Conservation (phyloP, 1,139 yeast species). For the Nakaseomyces delphensis region DNA sequence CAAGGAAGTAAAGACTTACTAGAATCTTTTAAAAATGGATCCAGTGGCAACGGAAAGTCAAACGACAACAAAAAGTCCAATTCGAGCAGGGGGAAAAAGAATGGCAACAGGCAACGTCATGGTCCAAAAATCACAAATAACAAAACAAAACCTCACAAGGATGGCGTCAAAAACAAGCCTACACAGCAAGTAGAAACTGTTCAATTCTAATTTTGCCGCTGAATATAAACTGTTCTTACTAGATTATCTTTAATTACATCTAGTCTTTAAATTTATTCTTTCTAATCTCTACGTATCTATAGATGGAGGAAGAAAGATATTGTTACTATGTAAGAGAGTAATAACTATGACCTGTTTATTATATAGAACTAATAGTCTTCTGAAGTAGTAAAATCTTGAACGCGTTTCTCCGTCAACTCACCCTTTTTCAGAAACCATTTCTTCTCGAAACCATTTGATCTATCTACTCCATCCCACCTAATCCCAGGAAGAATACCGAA, state of each 20-base stretch:
- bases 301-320: no score
- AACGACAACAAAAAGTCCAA: not conserved
- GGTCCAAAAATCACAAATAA: not conserved
- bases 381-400: not conserved
- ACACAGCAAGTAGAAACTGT: no score
- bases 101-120: not conserved
- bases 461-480: conserved; percentile 89
- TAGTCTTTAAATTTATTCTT: no score
- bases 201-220: no score
- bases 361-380: not conserved
- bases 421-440: conserved; percentile 49
- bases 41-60: not conserved
- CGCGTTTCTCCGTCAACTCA: conserved; percentile 27
- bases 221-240: no score
- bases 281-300: no score
- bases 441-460: conserved; percentile 84
- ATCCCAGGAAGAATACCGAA: conserved; percentile 71
- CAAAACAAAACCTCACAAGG: conserved; percentile 3
- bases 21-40: conserved; percentile 7
- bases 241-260: no score
- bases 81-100: not conserved
- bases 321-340: no score
- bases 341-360: no score
- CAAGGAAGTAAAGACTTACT: conserved; percentile 13
- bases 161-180: no score